Conservation (phyloP, 768 basidiomycete species). For the Mycena venus region DNA sequence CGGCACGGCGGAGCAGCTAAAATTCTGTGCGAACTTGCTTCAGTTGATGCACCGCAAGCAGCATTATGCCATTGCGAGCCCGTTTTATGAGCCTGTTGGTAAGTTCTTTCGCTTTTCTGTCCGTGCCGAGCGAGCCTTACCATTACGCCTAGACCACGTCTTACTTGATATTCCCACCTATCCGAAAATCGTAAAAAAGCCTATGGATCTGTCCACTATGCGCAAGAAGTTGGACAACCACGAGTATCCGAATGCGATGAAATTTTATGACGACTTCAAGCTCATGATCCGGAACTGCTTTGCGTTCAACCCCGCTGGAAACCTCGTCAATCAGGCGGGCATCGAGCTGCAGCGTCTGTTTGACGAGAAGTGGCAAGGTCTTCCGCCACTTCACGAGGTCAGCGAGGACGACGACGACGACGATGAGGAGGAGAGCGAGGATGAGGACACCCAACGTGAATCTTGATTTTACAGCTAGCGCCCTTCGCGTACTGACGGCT, state of each 20-base stretch:
- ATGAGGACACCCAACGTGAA: slow-evolving; percentile 80
- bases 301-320: slow-evolving; percentile 90
- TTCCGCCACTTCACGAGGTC: slow-evolving; percentile 73
- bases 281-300: slow-evolving; percentile 96
- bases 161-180: slow-evolving; percentile 88
- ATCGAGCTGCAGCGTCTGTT: slow-evolving; percentile 88
- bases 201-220: slow-evolving; percentile 96
- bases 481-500: not conserved
- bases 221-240: slow-evolving; percentile 83
- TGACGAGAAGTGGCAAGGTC: slow-evolving; percentile 89
- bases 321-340: slow-evolving; percentile 89
- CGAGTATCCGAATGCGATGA: slow-evolving; percentile 82
- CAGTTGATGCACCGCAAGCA: slow-evolving; percentile 85
- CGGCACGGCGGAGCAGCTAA: slow-evolving; percentile 84
- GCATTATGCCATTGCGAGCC: slow-evolving; percentile 76
- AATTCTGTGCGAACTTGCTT: slow-evolving; percentile 84
- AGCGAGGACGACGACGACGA: slow-evolving; percentile 76
- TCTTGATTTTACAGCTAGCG: too few species aligned
- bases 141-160: slow-evolving; percentile 70
- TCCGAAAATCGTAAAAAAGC: slow-evolving; percentile 89
- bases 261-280: slow-evolving; percentile 93
- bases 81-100: slow-evolving; percentile 97
- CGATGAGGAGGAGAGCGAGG: slow-evolving; percentile 76
- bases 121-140: slow-evolving; percentile 19
- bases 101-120: slow-evolving; percentile 48